These are phyloP conservation scores for Colletotrichum filicis DNA, from an alignment of 2,329 filamentous ascomycete species.

Conservation along the genomic window DNA sequence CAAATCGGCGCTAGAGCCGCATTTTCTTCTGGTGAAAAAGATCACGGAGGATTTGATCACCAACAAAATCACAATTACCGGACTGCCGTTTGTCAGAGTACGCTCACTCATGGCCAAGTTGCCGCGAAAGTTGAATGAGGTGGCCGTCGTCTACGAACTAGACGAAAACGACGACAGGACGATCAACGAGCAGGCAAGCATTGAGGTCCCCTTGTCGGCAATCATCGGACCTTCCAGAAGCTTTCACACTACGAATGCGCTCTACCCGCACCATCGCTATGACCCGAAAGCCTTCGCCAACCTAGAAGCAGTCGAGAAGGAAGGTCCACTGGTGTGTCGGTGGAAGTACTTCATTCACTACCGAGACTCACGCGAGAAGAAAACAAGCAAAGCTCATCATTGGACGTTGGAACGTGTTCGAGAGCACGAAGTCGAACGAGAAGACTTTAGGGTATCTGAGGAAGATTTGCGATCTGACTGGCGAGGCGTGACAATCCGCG, in stretches of 20 bases:
- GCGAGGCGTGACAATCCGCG: conserved; percentile 50
- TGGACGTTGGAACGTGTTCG: conserved; percentile 49
- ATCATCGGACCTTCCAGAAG: conserved; percentile 52
- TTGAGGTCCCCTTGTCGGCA: conserved; percentile 52
- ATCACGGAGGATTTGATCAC: conserved; percentile 47
- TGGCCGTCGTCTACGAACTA: conserved; percentile 55
- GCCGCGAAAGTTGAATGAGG: conserved; percentile 53
- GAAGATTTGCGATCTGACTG: conserved; percentile 47
- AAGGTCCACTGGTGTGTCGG: conserved; percentile 60
- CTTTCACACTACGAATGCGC: conserved; percentile 66
- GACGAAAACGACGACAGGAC: conserved; percentile 47
- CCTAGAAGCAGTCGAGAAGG: conserved; percentile 38
- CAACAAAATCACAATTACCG: conserved; percentile 44
- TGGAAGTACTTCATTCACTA: conserved; percentile 56
- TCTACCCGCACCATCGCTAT: conserved; percentile 53
- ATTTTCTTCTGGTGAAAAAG: conserved; percentile 54
- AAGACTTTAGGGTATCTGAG: conserved; percentile 43
- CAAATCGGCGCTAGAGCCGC: conserved; percentile 40
- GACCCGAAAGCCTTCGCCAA: conserved; percentile 36
- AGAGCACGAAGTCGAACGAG: conserved; percentile 43
- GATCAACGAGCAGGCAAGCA: conserved; percentile 47
- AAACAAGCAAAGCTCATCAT: conserved; percentile 42
- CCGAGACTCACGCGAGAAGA: conserved; percentile 40
- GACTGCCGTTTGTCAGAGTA: conserved; percentile 50
- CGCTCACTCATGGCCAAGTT: conserved; percentile 49